phyloP scores from a whole-genome alignment of 2,329 filamentous ascomycete species.

The Neurospora sp. region DNA sequence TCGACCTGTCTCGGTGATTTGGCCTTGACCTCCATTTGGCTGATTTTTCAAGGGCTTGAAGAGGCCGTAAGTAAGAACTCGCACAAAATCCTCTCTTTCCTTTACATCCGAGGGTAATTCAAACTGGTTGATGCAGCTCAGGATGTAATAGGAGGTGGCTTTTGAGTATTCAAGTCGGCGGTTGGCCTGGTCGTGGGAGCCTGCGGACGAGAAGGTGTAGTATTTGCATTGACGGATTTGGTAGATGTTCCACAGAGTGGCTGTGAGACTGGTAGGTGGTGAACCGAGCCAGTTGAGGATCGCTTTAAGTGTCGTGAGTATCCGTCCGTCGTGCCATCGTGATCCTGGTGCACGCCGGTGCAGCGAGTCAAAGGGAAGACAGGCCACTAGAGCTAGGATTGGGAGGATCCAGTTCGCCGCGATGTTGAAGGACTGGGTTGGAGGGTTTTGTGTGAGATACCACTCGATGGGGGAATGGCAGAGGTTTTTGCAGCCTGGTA shows the following conservation, averaged over 20 bases:
- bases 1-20: not conserved
- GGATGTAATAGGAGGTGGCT: slow-evolving; percentile 1
- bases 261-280: slow-evolving; percentile 4
- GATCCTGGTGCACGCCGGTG: not conserved
- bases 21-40: not conserved
- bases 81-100: not conserved
- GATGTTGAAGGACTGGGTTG: slow-evolving; percentile 1
- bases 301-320: not conserved
- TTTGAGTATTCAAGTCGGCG: not conserved
- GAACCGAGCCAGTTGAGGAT: slow-evolving; percentile 7
- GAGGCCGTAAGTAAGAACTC: slow-evolving; percentile 1
- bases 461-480: not conserved
- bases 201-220: not conserved
- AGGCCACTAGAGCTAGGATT: slow-evolving; percentile 3
- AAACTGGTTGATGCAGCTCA: slow-evolving; percentile 6
- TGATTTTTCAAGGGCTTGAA: not conserved
- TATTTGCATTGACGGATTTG: slow-evolving; percentile 3
- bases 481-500: not conserved
- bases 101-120: not conserved
- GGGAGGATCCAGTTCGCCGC: slow-evolving; percentile 7
- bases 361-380: slow-evolving; percentile 5
- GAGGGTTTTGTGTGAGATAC: not conserved
- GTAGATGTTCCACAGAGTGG: slow-evolving; percentile 6
- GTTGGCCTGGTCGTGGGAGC: not conserved
- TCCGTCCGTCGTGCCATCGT: not conserved